Percentiles rank a stretch among this genome's conserved stretches.
These are phyloP conservation scores for Microascus cirrosus DNA, from an alignment of 2,329 filamentous ascomycete genomes.

Conservation along the genomic window DNA sequence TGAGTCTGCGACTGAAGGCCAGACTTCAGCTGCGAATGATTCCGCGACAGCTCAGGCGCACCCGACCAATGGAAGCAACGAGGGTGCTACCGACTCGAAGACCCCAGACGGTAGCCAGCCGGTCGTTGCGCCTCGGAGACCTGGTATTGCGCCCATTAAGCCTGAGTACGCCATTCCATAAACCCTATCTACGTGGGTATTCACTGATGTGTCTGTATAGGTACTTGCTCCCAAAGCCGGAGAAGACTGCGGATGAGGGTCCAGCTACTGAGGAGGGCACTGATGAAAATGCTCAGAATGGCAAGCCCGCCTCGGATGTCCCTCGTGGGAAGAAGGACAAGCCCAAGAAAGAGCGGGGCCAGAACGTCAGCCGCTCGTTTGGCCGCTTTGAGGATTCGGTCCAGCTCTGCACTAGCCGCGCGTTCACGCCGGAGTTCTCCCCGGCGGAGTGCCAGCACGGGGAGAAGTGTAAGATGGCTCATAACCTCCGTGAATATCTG, in stretches of 20 bases:
- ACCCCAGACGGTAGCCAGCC: constrained; percentile 2
- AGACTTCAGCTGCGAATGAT: not conserved
- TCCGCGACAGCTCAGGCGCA: not conserved
- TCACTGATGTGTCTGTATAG: constrained; percentile 9
- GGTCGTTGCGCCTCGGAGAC: constrained; percentile 10
- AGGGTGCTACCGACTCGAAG: not conserved
- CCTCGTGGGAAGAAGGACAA: constrained; percentile 23
- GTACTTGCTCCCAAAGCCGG: constrained; percentile 19
- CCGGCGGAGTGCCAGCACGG: constrained; percentile 67
- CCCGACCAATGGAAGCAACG: not conserved
- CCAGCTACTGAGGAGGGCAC: constrained; percentile 24
- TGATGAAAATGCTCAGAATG: constrained; percentile 15
- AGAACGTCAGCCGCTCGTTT: constrained; percentile 77
- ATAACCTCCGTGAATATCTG: constrained; percentile 79
- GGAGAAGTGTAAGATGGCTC: constrained; percentile 68
- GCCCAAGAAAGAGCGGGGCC: constrained; percentile 34
- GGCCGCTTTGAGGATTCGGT: constrained; percentile 69
- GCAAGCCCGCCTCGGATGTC: not conserved
- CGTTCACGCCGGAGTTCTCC: constrained; percentile 67
- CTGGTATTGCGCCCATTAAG: constrained; percentile 20
- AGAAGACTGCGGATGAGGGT: constrained; percentile 43
- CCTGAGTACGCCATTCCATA: constrained; percentile 19
- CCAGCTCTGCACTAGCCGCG: constrained; percentile 65
- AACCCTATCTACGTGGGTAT: not conserved
- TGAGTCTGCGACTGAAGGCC: not conserved